Conservation (phyloP, 352 stramenopile species). For the Blastocystis sp. region DNA sequence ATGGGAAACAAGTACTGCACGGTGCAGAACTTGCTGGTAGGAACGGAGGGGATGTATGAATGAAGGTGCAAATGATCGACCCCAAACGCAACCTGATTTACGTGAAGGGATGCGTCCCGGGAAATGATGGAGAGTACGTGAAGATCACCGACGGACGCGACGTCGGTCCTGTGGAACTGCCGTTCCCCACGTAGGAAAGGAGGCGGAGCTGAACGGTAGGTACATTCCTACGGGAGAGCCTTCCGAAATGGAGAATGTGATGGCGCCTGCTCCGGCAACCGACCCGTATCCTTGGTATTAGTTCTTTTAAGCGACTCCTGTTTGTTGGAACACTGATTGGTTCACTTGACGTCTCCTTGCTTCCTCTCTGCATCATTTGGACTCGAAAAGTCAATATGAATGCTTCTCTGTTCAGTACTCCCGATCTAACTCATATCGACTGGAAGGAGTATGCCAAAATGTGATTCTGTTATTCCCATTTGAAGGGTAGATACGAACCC, state of each 20-base stretch:
- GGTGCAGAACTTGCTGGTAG: slow-evolving; percentile 80
- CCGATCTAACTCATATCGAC: not conserved
- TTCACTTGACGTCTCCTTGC: too few species aligned
- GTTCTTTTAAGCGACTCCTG: not conserved
- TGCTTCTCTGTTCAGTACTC: not conserved
- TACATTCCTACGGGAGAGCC: slow-evolving; percentile 13
- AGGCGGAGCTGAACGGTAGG: not conserved
- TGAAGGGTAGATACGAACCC: not conserved
- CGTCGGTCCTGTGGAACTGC: not conserved
- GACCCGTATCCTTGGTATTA: slow-evolving; percentile 51
- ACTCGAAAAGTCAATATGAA: not conserved
- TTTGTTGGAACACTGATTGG: not conserved
- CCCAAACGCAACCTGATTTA: slow-evolving; percentile 80
- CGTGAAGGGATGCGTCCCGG: slow-evolving; percentile 80
- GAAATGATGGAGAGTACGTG: slow-evolving; percentile 68
- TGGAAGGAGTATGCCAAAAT: not conserved
- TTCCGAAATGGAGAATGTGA: not conserved
- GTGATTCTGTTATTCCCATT: not conserved
- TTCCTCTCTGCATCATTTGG: too few species aligned
- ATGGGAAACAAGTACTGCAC: slow-evolving; percentile 81
- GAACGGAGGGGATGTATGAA: slow-evolving; percentile 56
- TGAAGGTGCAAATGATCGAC: slow-evolving; percentile 78
- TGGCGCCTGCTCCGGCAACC: slow-evolving; percentile 10
- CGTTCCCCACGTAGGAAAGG: slow-evolving; percentile 30
- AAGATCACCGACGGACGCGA: slow-evolving; percentile 25